These are phyloP conservation scores for Trifolium repens DNA, from an alignment of 306 rosid species.

Conservation along the genomic window DNA sequence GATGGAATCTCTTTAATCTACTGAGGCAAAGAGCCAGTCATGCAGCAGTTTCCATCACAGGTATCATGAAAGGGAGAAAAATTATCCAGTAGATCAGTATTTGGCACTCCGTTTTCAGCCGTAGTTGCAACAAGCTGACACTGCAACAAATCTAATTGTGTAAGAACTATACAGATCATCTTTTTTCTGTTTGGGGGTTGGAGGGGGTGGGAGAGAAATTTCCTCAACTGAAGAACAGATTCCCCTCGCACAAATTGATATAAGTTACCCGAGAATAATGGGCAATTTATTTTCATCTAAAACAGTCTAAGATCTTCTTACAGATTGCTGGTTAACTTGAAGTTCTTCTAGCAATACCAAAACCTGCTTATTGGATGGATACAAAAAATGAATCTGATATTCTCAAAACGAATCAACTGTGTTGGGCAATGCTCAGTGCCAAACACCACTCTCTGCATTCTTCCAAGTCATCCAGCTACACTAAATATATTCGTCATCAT, in stretches of 20 bases:
- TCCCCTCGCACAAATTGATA: constrained; percentile 52
- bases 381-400: constrained; percentile 47
- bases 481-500: constrained; percentile 46
- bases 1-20: constrained; percentile 38
- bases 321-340: constrained; percentile 42
- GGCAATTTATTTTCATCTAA: constrained; percentile 43
- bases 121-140: constrained; percentile 43
- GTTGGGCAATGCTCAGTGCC: constrained; percentile 35
- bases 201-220: constrained; percentile 37
- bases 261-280: constrained; percentile 46
- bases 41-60: constrained; percentile 41
- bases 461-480: constrained; percentile 45
- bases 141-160: constrained; percentile 39
- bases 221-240: constrained; percentile 36
- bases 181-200: constrained; percentile 35
- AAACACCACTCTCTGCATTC: constrained; percentile 48
- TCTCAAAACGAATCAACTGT: constrained; percentile 43
- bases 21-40: constrained; percentile 32
- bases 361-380: constrained; percentile 59
- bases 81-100: constrained; percentile 37
- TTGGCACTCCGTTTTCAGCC: constrained; percentile 35
- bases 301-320: constrained; percentile 44
- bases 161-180: constrained; percentile 57
- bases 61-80: constrained; percentile 33
- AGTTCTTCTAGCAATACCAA: constrained; percentile 44